Evolutionary conservation across 345 rosid genomes (phyloP).

Genomic region (Populus euphratica): DNA sequence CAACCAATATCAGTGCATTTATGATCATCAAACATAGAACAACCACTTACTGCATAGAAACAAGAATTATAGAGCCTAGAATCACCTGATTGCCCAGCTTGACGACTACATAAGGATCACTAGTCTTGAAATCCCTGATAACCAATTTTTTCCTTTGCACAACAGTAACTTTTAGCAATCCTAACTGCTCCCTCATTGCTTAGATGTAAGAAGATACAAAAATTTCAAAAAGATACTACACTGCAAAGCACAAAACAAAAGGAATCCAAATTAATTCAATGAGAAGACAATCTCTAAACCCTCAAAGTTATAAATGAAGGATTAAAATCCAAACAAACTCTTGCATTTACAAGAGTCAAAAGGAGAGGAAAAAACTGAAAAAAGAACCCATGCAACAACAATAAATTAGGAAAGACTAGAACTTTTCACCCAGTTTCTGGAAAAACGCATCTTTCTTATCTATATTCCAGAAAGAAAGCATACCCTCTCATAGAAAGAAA

Average conservation of each 20-base stretch:
- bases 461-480: not conserved
- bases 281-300: not conserved
- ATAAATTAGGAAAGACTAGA: not conserved
- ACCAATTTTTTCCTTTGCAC: constrained; percentile 73
- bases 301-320: not conserved
- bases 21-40: not conserved
- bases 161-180: constrained; percentile 70
- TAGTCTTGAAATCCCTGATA: constrained; percentile 88
- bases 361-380: not conserved
- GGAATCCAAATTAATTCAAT: not conserved
- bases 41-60: not conserved
- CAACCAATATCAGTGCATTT: not conserved
- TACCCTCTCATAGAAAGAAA: not conserved
- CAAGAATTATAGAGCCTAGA: not conserved
- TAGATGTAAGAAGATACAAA: not conserved
- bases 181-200: constrained; percentile 64
- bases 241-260: not conserved
- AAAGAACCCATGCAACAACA: not conserved
- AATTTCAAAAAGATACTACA: not conserved
- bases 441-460: not conserved
- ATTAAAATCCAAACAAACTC: not conserved
- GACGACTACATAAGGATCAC: constrained; percentile 93
- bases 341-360: not conserved
- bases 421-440: not conserved
- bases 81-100: constrained; percentile 79